These are phyloP conservation scores for Paracoccidioides lutzii DNA, from an alignment of 2,329 filamentous ascomycete species.

Conservation along the genomic window DNA sequence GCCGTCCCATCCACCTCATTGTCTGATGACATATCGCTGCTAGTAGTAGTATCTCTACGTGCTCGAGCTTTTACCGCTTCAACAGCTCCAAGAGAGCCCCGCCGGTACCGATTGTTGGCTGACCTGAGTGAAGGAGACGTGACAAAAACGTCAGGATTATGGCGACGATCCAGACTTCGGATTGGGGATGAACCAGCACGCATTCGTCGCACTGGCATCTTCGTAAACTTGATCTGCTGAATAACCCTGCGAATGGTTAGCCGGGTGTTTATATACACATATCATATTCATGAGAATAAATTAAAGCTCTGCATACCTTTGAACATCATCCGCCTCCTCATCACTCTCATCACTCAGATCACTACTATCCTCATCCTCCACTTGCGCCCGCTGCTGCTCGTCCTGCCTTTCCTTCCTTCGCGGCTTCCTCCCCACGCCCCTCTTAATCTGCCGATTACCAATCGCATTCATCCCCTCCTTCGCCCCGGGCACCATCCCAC, in stretches of 20 bases:
- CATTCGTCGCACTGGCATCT: conserved; percentile 70
- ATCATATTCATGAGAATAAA: not conserved
- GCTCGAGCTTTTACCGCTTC: conserved; percentile 42
- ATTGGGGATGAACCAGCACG: conserved; percentile 82
- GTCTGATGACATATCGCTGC: conserved; percentile 54
- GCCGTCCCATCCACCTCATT: conserved; percentile 45
- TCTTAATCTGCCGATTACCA: conserved; percentile 30
- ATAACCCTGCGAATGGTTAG: conserved; percentile 43
- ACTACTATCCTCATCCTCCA: conserved; percentile 53
- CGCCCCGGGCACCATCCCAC: conserved; percentile 49
- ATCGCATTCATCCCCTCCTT: conserved; percentile 42
- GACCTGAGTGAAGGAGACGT: conserved; percentile 43
- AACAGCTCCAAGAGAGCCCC: conserved; percentile 44
- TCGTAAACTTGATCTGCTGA: conserved; percentile 89
- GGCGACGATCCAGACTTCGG: conserved; percentile 38
- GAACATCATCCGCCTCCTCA: conserved; percentile 41
- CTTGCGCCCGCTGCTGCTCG: conserved; percentile 16
- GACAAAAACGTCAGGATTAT: conserved; percentile 37
- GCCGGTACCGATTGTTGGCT: conserved; percentile 35
- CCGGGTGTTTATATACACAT: not conserved
- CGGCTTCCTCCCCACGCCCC: conserved; percentile 12
- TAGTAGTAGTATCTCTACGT: conserved; percentile 50
- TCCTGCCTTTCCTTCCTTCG: conserved; percentile 10
- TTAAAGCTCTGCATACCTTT: conserved; percentile 18
- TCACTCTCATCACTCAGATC: conserved; percentile 55